Evolutionary conservation across 305 asterid genomes (phyloP).

Genomic region (Ajuga reptans): DNA sequence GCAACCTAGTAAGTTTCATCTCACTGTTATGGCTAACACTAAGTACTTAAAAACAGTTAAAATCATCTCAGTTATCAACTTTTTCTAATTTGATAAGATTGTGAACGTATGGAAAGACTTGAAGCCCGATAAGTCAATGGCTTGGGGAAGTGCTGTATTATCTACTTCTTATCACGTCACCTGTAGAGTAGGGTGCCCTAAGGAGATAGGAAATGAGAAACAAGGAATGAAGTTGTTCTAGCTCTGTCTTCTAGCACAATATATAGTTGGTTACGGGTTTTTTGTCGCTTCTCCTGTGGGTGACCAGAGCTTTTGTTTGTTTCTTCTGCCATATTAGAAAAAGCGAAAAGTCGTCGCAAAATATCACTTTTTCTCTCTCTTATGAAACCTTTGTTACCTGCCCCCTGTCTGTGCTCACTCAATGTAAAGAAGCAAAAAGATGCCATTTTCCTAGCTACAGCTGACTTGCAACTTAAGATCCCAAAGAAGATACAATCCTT

Average conservation of each 20-base stretch:
- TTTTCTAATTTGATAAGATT: not conserved
- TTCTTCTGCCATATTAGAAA: not conserved
- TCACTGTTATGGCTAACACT: not conserved
- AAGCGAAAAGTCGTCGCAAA: not conserved
- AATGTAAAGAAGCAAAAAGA: not conserved
- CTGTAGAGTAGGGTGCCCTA: not conserved
- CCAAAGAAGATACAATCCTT: not conserved
- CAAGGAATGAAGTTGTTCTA: not conserved
- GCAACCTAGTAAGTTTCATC: not conserved
- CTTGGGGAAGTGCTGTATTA: not conserved
- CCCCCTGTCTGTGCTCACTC: not conserved
- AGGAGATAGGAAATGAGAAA: not conserved
- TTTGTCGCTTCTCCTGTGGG: not conserved
- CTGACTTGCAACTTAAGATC: not conserved
- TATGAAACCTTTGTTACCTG: not conserved
- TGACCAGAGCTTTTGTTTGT: not conserved
- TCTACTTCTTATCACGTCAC: not conserved
- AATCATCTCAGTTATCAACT: not conserved
- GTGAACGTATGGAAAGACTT: not conserved
- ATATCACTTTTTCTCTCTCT: not conserved
- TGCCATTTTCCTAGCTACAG: not conserved
- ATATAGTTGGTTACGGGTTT: not conserved
- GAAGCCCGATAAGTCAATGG: not conserved
- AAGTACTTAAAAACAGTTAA: not conserved
- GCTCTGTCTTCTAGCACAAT: not conserved